phyloP scores from a whole-genome alignment of 352 stramenopile species.

The Phytopythium vexans region DNA sequence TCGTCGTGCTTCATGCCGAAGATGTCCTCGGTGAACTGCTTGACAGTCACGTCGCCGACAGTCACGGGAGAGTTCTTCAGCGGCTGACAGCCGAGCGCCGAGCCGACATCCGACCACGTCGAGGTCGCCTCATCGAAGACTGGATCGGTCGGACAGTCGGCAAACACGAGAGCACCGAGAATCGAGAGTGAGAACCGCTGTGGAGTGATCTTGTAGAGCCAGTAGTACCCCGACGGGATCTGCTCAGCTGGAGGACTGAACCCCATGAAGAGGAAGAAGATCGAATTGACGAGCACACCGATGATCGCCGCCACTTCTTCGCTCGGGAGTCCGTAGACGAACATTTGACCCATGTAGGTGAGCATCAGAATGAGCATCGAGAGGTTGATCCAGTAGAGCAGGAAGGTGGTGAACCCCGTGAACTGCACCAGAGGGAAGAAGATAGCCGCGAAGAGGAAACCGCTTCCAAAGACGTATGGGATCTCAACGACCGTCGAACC shows the following conservation, averaged over 20 bases:
- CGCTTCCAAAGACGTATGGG: constrained; percentile 68
- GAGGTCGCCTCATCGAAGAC: constrained; percentile 24
- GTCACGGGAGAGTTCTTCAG: constrained; percentile 26
- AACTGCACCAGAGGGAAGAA: constrained; percentile 47
- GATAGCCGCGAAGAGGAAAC: constrained; percentile 21
- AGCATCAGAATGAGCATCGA: constrained; percentile 31
- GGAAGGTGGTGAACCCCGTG: constrained; percentile 22
- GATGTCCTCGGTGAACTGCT: constrained; percentile 34
- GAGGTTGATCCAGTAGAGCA: constrained; percentile 35
- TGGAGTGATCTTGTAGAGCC: constrained; percentile 36
- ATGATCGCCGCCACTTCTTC: constrained; percentile 23
- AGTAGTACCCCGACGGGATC: constrained; percentile 34
- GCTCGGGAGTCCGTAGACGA: constrained; percentile 26
- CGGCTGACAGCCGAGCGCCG: constrained; percentile 31
- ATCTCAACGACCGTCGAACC: no score
- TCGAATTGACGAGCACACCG: constrained; percentile 22
- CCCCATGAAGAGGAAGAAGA: constrained; percentile 38
- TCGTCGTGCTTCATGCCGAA: constrained; percentile 55
- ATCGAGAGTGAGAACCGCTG: constrained; percentile 26
- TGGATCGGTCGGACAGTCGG: constrained; percentile 24
- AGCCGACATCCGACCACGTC: constrained; percentile 18
- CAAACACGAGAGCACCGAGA: constrained; percentile 22
- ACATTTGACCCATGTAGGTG: constrained; percentile 34
- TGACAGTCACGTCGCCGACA: constrained; percentile 25
- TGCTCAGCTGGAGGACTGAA: constrained; percentile 25